These are phyloP conservation scores for Cruciata laevipes DNA, from an alignment of 257 asterid species.

Conservation along the genomic window DNA sequence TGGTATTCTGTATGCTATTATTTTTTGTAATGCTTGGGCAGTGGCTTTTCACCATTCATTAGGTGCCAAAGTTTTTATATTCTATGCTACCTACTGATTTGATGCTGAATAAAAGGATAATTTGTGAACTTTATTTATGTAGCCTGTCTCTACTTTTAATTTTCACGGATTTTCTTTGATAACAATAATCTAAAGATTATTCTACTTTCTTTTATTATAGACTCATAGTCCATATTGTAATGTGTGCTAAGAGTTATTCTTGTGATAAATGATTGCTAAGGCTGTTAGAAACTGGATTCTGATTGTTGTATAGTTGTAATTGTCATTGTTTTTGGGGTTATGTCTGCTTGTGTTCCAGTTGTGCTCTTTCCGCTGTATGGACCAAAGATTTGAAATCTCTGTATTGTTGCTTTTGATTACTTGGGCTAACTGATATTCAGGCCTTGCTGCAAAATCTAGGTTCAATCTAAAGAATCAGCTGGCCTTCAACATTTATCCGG, in stretches of 20 bases:
- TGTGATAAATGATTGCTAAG: background rate
- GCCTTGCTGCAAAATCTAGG: slow-evolving; percentile 62
- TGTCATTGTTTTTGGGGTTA: background rate
- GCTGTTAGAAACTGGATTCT: background rate
- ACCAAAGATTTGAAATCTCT: background rate
- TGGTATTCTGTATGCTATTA: background rate
- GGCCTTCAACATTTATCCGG: slow-evolving; percentile 77
- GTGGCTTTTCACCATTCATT: slow-evolving; percentile 4
- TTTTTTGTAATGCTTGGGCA: background rate
- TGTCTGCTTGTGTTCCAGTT: background rate
- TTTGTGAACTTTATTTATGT: background rate
- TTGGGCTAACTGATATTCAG: slow-evolving; percentile 47
- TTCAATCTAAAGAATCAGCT: slow-evolving; percentile 81
- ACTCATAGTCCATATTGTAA: no score
- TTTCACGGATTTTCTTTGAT: background rate
- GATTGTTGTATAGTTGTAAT: background rate
- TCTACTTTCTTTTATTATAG: no score
- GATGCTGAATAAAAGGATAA: background rate
- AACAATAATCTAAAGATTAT: background rate
- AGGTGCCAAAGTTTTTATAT: background rate
- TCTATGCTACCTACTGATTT: background rate
- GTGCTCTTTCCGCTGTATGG: background rate
- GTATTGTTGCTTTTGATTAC: slow-evolving; percentile 29
- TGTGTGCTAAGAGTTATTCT: background rate
- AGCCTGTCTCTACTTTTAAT: no score